Base-by-base conservation (phyloP, 2,329 filamentous ascomycete species). In the Epichloe baconii region DNA sequence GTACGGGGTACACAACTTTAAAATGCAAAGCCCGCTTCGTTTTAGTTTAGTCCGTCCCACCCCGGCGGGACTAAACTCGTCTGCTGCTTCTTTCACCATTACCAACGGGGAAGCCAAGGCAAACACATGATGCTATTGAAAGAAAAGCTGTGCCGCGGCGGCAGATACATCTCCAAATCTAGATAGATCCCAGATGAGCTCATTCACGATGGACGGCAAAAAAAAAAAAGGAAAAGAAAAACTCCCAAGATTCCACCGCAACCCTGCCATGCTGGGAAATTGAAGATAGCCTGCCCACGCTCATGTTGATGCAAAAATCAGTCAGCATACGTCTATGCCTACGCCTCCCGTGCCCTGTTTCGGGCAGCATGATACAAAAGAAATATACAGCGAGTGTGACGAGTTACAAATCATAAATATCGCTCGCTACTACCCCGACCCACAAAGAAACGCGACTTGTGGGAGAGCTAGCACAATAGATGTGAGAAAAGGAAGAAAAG, bases 271-370 rank as follows among this genome's bases (percentile, higher is more conserved):
- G 12, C 40, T n/a, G 7, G 10, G 7, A 19, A 48, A 44, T 21
- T 36, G 7, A 17, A 49, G 12, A 49, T 37, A 49, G 48, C 41
- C 48, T 42, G 12, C 48, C 48, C 34, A 19, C 40, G 48, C 48
- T 37, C 34, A 42, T 44, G 12, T 44, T 49, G 10, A 44, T 44
- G 40, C 31, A 31, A 37, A 44, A 26, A 44, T 14, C n/a, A 49
- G 7, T 37, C 17, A 40, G 31, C 47, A 49, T 36, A 26, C 17
- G 4, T 19, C 23, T 14, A 21, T 44, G 47, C 40, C 47, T 14
- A 5, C 23, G 14, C 40, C 31, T 19, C 40, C 38, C 47, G 19
- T 44, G 38, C 17, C 2, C 40, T 4, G 19, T 37, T 15, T 23
- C 19, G 12, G 17, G 26, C 4, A 17, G 43, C 8, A 17, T 19